Evolutionary conservation across 2,329 filamentous ascomycete genomes (phyloP), one percentile per base, ranked within the genome.

Genomic region (Fusarium veterinarium): DNA sequence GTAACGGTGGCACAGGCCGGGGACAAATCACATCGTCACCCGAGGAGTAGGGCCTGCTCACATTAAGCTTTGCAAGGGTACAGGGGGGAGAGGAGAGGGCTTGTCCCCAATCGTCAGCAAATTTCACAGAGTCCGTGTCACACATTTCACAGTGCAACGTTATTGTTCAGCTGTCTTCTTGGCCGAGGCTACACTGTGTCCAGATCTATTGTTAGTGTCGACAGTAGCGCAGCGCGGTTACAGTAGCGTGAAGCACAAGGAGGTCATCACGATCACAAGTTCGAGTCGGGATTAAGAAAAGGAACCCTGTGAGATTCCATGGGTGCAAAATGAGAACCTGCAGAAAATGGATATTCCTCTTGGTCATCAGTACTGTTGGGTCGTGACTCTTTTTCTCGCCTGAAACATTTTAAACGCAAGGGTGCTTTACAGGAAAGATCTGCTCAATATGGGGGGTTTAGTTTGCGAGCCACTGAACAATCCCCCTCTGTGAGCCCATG

Each of bases 121-220:
- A 57, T 57, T 57, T 37, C 40, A 48, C 30, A n/a, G 31, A 40
- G 53, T 48, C 31, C n/a, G 57, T 41, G 56, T 51, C 23, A 20
- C 25, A 28, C 25, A 33, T 28, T 19, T 53, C 57, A 59, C 56
- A 59, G 35, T 57, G 30, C 53, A 57, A 20, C n/a, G 23, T 8
- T 10, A 28, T 17, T 20, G 13, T 35, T 57, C 53, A 60, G 57
- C 57, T 49, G 33, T 28, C 3, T 8, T 17, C 41, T 20, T 23
- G 8, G 38, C 64, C 25, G 62, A 53, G 38, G 48, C 57, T 57
- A 28, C 53, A 51, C 37, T 42, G 40, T 53, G 58, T 35, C 49
- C 48, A 42, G 48, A 60, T 60, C 58, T 57, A 53, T 53, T 28
- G 49, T 53, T 53, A 53, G 49, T 28, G 49, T 13, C 49, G 28